phyloP scores from a whole-genome alignment of 1,284 basidiomycete genomes.

The Cutaneotrichosporon spelunceum region DNA sequence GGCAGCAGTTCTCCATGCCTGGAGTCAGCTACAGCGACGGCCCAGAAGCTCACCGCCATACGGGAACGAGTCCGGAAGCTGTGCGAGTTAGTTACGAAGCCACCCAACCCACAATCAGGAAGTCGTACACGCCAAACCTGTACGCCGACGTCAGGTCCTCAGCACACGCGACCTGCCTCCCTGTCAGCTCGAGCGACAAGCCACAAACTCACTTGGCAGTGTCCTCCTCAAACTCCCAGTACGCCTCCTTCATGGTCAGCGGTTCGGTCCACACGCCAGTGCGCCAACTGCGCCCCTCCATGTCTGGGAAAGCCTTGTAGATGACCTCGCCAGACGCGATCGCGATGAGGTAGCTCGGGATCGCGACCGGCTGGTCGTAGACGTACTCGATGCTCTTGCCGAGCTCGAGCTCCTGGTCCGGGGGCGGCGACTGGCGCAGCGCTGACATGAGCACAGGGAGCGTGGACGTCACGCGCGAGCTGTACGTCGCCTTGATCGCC shows the following conservation, averaged over 20 bases:
- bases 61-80: slow-evolving; percentile 85
- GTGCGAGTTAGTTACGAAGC: background rate
- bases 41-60: slow-evolving; percentile 79
- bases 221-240: slow-evolving; percentile 85
- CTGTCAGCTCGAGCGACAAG: background rate
- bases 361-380: slow-evolving; percentile 67
- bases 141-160: slow-evolving; percentile 73
- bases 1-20: slow-evolving; percentile 59
- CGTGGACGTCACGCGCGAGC: slow-evolving; percentile 67
- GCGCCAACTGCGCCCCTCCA: slow-evolving; percentile 66
- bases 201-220: slow-evolving; percentile 62
- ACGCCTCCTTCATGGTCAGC: slow-evolving; percentile 69
- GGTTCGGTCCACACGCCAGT: slow-evolving; percentile 89
- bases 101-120: slow-evolving; percentile 60
- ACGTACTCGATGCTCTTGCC: slow-evolving; percentile 57
- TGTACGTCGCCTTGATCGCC: slow-evolving; percentile 61
- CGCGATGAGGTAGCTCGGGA: slow-evolving; percentile 82
- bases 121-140: slow-evolving; percentile 83
- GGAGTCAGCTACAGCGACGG: background rate
- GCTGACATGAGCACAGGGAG: slow-evolving; percentile 83
- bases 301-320: slow-evolving; percentile 64
- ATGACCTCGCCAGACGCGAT: slow-evolving; percentile 78
- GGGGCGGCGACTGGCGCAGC: slow-evolving; percentile 68
- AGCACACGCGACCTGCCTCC: slow-evolving; percentile 59
- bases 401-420: slow-evolving; percentile 64